phyloP scores from a whole-genome alignment of 306 rosid species.

The Cicer bijugum region DNA sequence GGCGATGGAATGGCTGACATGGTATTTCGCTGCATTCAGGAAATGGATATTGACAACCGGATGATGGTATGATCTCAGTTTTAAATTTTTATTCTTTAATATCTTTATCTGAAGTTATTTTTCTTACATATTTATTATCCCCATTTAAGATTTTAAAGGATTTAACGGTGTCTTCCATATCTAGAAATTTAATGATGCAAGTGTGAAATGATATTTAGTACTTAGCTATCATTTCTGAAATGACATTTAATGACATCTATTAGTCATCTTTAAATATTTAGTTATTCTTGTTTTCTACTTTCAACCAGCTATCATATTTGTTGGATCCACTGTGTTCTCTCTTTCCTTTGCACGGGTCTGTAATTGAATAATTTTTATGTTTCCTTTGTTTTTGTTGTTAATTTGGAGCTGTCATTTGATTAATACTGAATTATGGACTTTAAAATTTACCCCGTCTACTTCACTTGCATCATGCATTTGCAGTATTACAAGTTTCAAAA shows the following conservation, averaged over 20 bases:
- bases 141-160: slow-evolving; percentile 38
- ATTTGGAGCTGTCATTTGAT: slow-evolving; percentile 30
- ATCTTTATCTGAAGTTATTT: slow-evolving; percentile 20
- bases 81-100: slow-evolving; percentile 31
- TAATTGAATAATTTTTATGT: slow-evolving; percentile 3
- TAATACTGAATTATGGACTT: slow-evolving; percentile 15
- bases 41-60: slow-evolving; percentile 98
- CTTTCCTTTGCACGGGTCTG: slow-evolving; percentile 11
- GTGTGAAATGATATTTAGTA: slow-evolving; percentile 11
- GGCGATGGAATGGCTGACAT: slow-evolving; percentile 99
- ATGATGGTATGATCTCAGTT: slow-evolving; percentile 74
- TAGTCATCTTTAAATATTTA: slow-evolving; percentile 8
- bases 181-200: slow-evolving; percentile 19
- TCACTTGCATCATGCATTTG: not conserved
- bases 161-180: slow-evolving; percentile 26
- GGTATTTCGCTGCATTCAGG: slow-evolving; percentile 99
- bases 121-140: slow-evolving; percentile 4
- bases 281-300: slow-evolving; percentile 19
- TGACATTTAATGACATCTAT: slow-evolving; percentile 28
- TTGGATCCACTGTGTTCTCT: slow-evolving; percentile 15
- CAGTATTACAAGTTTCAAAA: slow-evolving; percentile 10
- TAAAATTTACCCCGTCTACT: slow-evolving; percentile 20
- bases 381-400: slow-evolving; percentile 17
- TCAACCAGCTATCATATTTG: slow-evolving; percentile 15
- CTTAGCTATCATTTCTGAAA: slow-evolving; percentile 26